Percentiles rank a stretch among this genome's conserved stretches.
These are phyloP conservation scores for Triadica sebifera DNA, from an alignment of 345 rosid genomes.

Conservation along the genomic window DNA sequence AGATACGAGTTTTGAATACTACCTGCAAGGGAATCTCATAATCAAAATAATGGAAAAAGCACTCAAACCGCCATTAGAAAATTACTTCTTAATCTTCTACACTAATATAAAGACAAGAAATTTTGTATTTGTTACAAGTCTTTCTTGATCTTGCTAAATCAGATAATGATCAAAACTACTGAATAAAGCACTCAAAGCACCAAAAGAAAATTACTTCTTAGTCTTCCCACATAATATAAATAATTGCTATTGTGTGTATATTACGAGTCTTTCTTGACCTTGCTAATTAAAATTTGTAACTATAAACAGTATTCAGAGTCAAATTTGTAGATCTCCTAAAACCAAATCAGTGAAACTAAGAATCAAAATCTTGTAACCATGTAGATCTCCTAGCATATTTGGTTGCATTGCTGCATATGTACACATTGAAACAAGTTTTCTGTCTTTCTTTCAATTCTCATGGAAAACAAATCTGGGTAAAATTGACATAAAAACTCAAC, in stretches of 20 bases:
- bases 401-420: background rate
- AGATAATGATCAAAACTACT: background rate
- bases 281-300: too few relatives aligned
- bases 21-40: conserved; percentile 47
- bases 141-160: background rate
- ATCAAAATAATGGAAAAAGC: conserved; percentile 14
- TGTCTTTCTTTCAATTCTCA: background rate
- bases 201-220: background rate
- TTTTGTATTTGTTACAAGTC: background rate
- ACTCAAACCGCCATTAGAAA: background rate
- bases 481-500: background rate
- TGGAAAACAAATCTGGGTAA: background rate
- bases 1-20: conserved; percentile 79
- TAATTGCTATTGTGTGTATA: background rate
- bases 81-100: background rate
- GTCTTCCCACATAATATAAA: background rate
- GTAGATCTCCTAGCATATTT: background rate
- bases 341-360: background rate
- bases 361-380: background rate
- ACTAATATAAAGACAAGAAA: background rate
- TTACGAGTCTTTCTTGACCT: background rate
- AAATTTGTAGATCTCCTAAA: background rate
- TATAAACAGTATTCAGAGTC: background rate
- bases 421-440: background rate
- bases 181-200: background rate